Conservation (phyloP, 306 rosid species). For the Psophocarpus tetragonolobus region DNA sequence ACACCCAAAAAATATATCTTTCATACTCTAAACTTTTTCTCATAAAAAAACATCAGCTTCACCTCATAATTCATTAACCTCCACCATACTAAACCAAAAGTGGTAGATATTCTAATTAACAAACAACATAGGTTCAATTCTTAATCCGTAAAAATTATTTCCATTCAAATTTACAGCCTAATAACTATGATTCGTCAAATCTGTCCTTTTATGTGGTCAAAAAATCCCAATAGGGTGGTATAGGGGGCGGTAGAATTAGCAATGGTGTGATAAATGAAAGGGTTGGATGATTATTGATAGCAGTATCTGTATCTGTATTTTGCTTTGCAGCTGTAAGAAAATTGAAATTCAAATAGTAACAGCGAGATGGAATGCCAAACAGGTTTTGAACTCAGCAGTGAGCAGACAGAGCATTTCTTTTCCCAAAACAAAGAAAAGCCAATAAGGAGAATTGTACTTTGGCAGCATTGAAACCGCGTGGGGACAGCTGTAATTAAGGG, state of each 20-base stretch:
- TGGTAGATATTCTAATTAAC: neutral
- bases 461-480: slow-evolving; percentile 34
- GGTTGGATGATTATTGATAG: neutral
- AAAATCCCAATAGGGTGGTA: neutral
- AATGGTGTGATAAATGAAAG: neutral
- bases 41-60: neutral
- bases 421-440: neutral
- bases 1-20: neutral
- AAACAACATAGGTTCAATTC: neutral
- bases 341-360: neutral
- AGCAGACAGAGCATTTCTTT: neutral
- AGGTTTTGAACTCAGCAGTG: neutral
- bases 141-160: neutral
- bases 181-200: neutral
- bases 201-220: neutral
- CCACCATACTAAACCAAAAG: neutral
- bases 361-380: neutral
- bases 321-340: neutral
- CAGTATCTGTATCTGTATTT: neutral
- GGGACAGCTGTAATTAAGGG: slow-evolving; percentile 38
- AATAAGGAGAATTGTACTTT: slow-evolving; percentile 41
- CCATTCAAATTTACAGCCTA: neutral
- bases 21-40: neutral
- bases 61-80: neutral
- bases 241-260: neutral